Conservation (phyloP, 2,329 filamentous ascomycete species). For the Epichloe elymi region DNA sequence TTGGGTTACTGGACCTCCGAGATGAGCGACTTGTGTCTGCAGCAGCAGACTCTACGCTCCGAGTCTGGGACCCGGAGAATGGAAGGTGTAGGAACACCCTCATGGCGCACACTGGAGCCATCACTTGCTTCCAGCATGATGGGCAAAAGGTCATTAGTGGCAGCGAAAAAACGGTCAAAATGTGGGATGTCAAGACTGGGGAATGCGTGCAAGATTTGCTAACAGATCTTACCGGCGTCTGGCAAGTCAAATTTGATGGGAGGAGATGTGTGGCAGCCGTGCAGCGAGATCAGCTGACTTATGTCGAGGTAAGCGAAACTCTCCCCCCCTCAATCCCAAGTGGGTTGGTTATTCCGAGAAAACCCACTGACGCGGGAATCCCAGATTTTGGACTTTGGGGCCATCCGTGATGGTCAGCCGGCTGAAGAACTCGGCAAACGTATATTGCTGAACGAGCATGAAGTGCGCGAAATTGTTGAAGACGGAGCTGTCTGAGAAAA, state of each 20-base stretch:
- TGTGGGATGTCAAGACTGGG: slow-evolving; percentile 93
- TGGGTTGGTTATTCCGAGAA: too few species aligned
- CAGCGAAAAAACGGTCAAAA: slow-evolving; percentile 89
- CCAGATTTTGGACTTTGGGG: slow-evolving; percentile 94
- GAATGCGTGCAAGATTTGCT: slow-evolving; percentile 87
- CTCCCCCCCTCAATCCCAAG: too few species aligned
- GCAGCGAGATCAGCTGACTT: slow-evolving; percentile 82
- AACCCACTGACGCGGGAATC: not conserved
- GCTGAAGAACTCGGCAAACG: slow-evolving; percentile 65
- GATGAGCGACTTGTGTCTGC: slow-evolving; percentile 87
- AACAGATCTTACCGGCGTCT: slow-evolving; percentile 89
- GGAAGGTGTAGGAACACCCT: slow-evolving; percentile 83
- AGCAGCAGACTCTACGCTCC: slow-evolving; percentile 84
- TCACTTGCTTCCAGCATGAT: slow-evolving; percentile 98
- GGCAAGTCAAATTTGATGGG: slow-evolving; percentile 98
- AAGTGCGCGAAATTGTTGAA: slow-evolving; percentile 37
- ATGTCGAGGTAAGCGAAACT: slow-evolving; percentile 66
- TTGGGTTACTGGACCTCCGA: slow-evolving; percentile 79
- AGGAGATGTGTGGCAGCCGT: slow-evolving; percentile 91
- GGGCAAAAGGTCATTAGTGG: slow-evolving; percentile 93
- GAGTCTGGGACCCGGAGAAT: slow-evolving; percentile 93
- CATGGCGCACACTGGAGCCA: slow-evolving; percentile 89
- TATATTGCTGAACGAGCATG: slow-evolving; percentile 50
- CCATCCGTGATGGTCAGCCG: slow-evolving; percentile 74
- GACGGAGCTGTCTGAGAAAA: slow-evolving; percentile 21